Evolutionary conservation across 2,329 filamentous ascomycete species (phyloP), one percentile per base, ranked within the genome.

Genomic region (Aspergillus piperis): DNA sequence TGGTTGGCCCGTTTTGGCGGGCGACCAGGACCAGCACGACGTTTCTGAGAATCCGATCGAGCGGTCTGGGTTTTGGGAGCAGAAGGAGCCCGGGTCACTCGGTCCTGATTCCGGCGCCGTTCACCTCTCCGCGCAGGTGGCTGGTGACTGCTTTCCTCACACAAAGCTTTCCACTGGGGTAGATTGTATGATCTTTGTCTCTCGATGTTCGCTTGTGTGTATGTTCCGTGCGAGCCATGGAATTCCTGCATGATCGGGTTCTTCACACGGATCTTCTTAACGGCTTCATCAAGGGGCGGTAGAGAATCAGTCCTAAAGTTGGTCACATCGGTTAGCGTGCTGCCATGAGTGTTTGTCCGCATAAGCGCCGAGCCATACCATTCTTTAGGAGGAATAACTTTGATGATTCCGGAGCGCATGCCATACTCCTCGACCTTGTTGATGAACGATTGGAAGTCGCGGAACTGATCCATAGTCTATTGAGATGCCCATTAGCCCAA

Each of bases 191-290:
- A 92, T 73, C 95, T 86, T 74, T 96, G 92, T 78, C 97, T 96
- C 71, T 98, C 88, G 61, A 99, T 93, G 73, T 99, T 99, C 71
- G 95, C 91, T 76, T 99, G 95, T 38, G 94, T 94, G 74, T 97
- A 99, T 59, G 91, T 96, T 59, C 95, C 96, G 73, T 94, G 92
- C 54, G 91, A 92, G 44, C 95, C 95, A 83, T 96, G 94, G 70
- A 99, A 99, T 71, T 99, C 95, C 77, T 99, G 95, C 73, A 92
- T 96, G 74, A 99, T 98, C 3, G 95, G 95, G 66, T 99, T 96
- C 77, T 94, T 94, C 71, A 99, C 93, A 72, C 88, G 89, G 75
- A 99, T 91, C 63, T 90, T 88, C 78, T 97, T 98, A 65, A 99
- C 86, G 54, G 92, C 84, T 70, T 97, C 90, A 71, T 95, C 88